Conservation (phyloP, 345 rosid genomes). For the Viola odorata region DNA sequence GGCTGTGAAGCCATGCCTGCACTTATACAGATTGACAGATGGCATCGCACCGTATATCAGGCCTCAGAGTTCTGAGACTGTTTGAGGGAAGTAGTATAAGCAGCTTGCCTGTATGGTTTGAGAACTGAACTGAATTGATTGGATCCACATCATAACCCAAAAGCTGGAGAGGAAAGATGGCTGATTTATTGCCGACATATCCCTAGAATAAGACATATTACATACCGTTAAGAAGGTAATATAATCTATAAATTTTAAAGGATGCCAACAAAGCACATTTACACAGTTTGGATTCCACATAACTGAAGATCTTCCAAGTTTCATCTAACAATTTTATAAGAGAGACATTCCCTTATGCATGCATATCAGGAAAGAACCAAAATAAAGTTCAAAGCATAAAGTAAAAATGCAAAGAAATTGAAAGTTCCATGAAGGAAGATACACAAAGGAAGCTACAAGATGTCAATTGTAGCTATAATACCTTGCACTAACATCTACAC, state of each 20-base stretch:
- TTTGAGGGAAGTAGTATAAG: conserved; percentile 27
- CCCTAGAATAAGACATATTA: conserved; percentile 44
- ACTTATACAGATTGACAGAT: conserved; percentile 30
- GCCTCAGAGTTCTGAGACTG: conserved; percentile 32
- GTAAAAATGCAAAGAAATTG: too few relatives aligned
- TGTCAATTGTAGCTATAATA: too few relatives aligned
- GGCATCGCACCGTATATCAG: conserved; percentile 31
- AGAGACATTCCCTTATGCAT: not conserved
- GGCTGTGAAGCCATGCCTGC: conserved; percentile 17
- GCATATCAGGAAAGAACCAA: not conserved
- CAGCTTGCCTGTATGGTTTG: conserved; percentile 91
- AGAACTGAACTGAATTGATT: conserved; percentile 92
- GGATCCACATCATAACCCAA: conserved; percentile 98
- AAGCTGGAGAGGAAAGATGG: conserved; percentile 91
- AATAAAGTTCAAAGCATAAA: too few relatives aligned
- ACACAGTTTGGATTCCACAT: not conserved
- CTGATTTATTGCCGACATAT: conserved; percentile 97
- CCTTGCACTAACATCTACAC: too few relatives aligned
- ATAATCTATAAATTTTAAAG: conserved; percentile 1
- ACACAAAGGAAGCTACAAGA: not conserved
- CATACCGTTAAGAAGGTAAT: not conserved
- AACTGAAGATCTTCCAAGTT: not conserved
- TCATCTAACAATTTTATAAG: too few relatives aligned
- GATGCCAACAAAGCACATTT: not conserved
- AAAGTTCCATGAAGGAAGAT: not conserved